Evolutionary conservation across 177 flowering plant species (phyloP), one percentile per base, ranked within the genome.

Genomic region (Viscum album): DNA sequence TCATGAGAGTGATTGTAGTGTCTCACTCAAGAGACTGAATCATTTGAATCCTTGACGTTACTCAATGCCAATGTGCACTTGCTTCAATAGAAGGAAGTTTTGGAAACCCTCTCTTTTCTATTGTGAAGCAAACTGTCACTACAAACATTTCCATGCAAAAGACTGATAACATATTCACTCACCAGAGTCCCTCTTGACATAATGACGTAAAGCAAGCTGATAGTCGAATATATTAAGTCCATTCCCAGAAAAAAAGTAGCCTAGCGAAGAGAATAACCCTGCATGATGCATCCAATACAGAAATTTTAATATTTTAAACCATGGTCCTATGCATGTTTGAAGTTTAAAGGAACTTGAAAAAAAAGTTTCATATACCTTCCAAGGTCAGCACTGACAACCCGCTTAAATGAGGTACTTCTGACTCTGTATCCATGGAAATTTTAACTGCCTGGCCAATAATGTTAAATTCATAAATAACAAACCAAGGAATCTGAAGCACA

Each of bases 251-350:
- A 89, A 90, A 76, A 95, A 86, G 74, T 86, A 89, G 67, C 80
- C 80, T n/a, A 95, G 83, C 16, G 97, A 75, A 69, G 90, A 81
- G 74, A 89, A 82, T 58, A 95, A 75, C 34, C 88, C 97, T 94
- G 90, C 59, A 60, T 39, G 47, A 66, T 41, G 74, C 62, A 34
- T 41, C 13, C 32, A 66, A 70, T 43, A 31, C 24, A 60, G 39
- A 28, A 78, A 34, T 52, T 21, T 24, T 47, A 68, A 52, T 32
- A 29, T 35, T 52, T 34, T 64, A 66, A 50, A 36, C 34, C 21
- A 29, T 29, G 15, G 52, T 29, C 43, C 35, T 54, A 59, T 5
- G 32, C 21, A 59, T 2, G 21, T 59, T 59, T 13, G 32, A 30
- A 12, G 63, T 59, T 59, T 59, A 12, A 30, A 32, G 63, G 19